These are phyloP conservation scores for Aspergillus ustus DNA, from an alignment of 2,329 filamentous ascomycete species.

Conservation along the genomic window DNA sequence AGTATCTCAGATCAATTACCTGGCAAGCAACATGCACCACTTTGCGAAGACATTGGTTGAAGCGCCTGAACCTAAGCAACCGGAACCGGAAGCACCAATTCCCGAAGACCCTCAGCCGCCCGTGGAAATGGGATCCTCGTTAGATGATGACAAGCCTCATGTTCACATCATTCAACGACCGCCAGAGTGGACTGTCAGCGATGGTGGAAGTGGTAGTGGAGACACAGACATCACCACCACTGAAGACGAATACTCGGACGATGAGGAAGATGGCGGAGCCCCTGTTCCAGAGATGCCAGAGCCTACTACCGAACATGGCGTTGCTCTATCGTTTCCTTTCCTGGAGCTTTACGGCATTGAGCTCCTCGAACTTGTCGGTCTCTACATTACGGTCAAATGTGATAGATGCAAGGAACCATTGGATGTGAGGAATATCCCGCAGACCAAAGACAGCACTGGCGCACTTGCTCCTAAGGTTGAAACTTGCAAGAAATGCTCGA, in stretches of 20 bases:
- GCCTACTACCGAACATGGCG: conserved; percentile 65
- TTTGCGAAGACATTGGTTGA: conserved; percentile 62
- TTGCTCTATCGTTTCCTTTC: conserved; percentile 77
- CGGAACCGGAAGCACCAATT: conserved; percentile 18
- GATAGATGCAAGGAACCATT: conserved; percentile 75
- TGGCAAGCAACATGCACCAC: conserved; percentile 71
- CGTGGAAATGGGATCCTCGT: conserved; percentile 13
- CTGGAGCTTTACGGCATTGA: conserved; percentile 79
- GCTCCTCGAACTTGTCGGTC: conserved; percentile 68
- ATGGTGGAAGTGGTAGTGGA: conserved; percentile 41
- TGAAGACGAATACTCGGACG: conserved; percentile 48
- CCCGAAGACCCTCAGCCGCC: conserved; percentile 23
- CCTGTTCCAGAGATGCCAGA: conserved; percentile 39
- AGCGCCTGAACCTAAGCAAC: conserved; percentile 19
- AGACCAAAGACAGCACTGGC: conserved; percentile 51
- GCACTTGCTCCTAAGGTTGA: conserved; percentile 48
- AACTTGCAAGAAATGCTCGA: conserved; percentile 61
- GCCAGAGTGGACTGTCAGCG: conserved; percentile 69
- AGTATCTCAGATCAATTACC: conserved; percentile 75
- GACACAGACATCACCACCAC: conserved; percentile 51
- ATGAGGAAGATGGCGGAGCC: conserved; percentile 47
- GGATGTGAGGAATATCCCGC: conserved; percentile 70
- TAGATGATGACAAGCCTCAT: conserved; percentile 61
- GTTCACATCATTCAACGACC: conserved; percentile 74
- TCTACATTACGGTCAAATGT: conserved; percentile 76